Evolutionary conservation across 2,329 filamentous ascomycete genomes (phyloP), one percentile per base, ranked within the genome.

Genomic region (Diaporthe velutina): DNA sequence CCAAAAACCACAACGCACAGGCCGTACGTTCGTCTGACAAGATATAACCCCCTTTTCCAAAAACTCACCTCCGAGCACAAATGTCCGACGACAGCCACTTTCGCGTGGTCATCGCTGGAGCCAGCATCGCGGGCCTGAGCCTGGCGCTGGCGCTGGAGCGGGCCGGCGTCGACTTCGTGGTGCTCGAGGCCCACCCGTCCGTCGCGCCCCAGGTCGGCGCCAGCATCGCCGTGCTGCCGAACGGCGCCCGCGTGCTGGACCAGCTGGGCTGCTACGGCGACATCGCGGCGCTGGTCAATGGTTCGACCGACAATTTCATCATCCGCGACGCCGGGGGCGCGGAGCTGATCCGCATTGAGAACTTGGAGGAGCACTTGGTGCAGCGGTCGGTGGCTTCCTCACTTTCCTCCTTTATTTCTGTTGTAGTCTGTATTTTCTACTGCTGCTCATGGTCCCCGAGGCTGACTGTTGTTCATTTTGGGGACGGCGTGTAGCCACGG

Each of bases 121-220:
- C 85, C 17, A 84, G 86, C 68, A 80, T 90, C 28, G 82, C 85
- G 3, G 89, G 88, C 4, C 79, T 89, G 1, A 81, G 84, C 0
- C 79, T 89, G 17, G 86, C 87, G 5, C 83, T 84, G 58, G 83
- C 84, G 75, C 83, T 75, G 33, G 83, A 89, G 72, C 78, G 80
- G 55, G 80, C 84, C 48, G 80, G 79, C 48, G 85, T 90, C 73
- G 85, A 89, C 76, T 90, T 86, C 78, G 74, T 88, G 1, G 74
- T 90, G 0, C 82, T 90, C 0, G 88, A 91, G 76, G 79, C 81
- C 0, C 80, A 85, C 60, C 33, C 75, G 0, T 78, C 83, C 0
- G 84, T 90, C 35, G 84, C 84, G 0, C 87, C 88, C 0, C 81
- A 84, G 35, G 80, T 86, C 0, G 89, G 89, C 1, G 88, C 87